Conservation (phyloP, 2,329 filamentous ascomycete species). For the Fulvia fulva region DNA sequence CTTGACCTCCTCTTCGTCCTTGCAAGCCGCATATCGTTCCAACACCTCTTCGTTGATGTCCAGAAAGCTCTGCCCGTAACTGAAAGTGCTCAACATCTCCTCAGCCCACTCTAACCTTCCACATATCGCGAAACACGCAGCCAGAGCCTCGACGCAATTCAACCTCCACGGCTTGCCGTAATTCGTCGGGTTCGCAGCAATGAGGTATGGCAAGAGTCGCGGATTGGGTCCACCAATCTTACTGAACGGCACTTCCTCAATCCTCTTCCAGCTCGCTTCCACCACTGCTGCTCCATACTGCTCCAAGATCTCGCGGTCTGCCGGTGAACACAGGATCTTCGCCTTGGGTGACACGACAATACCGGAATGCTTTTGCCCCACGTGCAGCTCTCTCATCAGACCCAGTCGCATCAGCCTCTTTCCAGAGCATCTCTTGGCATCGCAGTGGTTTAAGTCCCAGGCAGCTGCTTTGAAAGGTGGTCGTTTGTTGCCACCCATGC, state of each 20-base stretch:
- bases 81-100: slow-evolving; percentile 76
- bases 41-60: slow-evolving; percentile 83
- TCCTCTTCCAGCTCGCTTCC: slow-evolving; percentile 93
- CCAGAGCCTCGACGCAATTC: slow-evolving; percentile 93
- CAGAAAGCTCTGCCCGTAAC: slow-evolving; percentile 82
- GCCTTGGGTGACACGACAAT: slow-evolving; percentile 95
- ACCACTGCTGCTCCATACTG: slow-evolving; percentile 92
- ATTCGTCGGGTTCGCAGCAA: slow-evolving; percentile 95
- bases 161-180: slow-evolving; percentile 93
- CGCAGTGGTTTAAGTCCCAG: slow-evolving; percentile 97
- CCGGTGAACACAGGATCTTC: slow-evolving; percentile 76
- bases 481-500: slow-evolving; percentile 27
- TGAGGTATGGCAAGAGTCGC: slow-evolving; percentile 84
- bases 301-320: slow-evolving; percentile 76
- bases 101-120: slow-evolving; percentile 88
- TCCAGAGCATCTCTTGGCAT: slow-evolving; percentile 92
- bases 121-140: slow-evolving; percentile 89
- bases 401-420: slow-evolving; percentile 91
- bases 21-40: slow-evolving; percentile 78
- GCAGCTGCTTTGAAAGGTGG: slow-evolving; percentile 86
- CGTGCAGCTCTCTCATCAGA: slow-evolving; percentile 85
- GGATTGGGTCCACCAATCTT: slow-evolving; percentile 93
- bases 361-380: slow-evolving; percentile 87
- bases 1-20: slow-evolving; percentile 77
- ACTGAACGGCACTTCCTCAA: slow-evolving; percentile 83